Percentiles rank a stretch among this genome's conserved stretches.
phyloP scores from a whole-genome alignment of 2,329 filamentous ascomycete genomes.

The Botrytis byssoidea region DNA sequence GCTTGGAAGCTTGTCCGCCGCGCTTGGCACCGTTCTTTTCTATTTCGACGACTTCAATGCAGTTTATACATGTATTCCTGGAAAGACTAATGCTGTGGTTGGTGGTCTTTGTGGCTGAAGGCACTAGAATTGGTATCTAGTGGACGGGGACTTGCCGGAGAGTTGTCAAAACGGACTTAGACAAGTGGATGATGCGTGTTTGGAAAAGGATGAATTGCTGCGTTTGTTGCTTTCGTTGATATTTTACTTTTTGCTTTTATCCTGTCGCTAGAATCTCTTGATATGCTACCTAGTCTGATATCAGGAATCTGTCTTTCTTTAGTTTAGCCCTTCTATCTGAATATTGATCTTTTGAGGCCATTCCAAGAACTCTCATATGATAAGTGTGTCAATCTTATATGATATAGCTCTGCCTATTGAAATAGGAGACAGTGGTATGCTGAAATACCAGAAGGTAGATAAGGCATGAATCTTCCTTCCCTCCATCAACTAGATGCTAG shows the following conservation, averaged over 20 bases:
- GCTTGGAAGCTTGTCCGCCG: not conserved
- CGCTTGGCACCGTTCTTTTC: not conserved
- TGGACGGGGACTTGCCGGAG: not conserved
- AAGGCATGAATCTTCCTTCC: not conserved
- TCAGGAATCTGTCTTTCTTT: not conserved
- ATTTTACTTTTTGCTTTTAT: not conserved
- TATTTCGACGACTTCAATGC: not conserved
- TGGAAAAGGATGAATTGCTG: not conserved
- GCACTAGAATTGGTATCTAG: not conserved
- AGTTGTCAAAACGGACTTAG: not conserved
- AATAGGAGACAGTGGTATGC: not conserved
- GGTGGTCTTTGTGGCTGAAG: not conserved
- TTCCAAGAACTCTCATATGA: not conserved
- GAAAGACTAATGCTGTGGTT: not conserved
- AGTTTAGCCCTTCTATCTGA: not conserved
- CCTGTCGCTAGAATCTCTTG: not conserved
- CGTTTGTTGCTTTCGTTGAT: not conserved
- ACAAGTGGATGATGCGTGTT: not conserved
- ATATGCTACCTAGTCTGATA: not conserved
- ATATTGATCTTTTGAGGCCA: not conserved
- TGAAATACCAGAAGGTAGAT: not conserved
- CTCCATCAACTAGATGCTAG: not conserved
- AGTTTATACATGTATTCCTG: not conserved
- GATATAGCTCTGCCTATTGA: not conserved
- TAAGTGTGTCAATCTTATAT: not conserved